Evolutionary conservation across 2,329 filamentous ascomycete species (phyloP).

Genomic region (Pyrenophora graminea): DNA sequence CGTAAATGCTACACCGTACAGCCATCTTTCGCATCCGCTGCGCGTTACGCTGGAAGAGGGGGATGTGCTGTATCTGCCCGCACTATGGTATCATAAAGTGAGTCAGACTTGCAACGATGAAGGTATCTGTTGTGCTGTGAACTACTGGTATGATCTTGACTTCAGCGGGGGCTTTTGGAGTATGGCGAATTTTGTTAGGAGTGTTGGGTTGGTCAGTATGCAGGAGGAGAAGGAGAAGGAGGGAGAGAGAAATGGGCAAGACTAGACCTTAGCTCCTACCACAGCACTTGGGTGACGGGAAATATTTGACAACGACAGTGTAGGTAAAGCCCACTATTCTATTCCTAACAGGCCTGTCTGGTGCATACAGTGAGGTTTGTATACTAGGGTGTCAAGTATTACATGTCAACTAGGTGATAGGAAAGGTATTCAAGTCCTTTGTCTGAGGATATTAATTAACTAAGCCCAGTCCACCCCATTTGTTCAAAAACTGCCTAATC

Average conservation of each 20-base stretch:
- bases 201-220: constrained; percentile 31
- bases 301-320: no score
- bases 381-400: no score
- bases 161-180: constrained; percentile 72
- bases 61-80: constrained; percentile 81
- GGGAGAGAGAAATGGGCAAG: not conserved
- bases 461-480: no score
- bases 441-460: no score
- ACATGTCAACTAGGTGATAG: no score
- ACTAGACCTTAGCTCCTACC: not conserved
- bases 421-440: no score
- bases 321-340: no score
- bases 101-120: constrained; percentile 70
- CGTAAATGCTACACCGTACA: constrained; percentile 59
- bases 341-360: no score
- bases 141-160: constrained; percentile 88
- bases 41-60: constrained; percentile 71
- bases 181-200: constrained; percentile 57
- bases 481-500: no score
- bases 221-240: not conserved
- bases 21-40: constrained; percentile 62
- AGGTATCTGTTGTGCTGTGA: constrained; percentile 76
- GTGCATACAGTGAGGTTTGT: no score
- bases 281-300: no score
- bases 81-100: constrained; percentile 84